phyloP scores from a whole-genome alignment of 257 asterid species.

The Gynochthodes officinalis region DNA sequence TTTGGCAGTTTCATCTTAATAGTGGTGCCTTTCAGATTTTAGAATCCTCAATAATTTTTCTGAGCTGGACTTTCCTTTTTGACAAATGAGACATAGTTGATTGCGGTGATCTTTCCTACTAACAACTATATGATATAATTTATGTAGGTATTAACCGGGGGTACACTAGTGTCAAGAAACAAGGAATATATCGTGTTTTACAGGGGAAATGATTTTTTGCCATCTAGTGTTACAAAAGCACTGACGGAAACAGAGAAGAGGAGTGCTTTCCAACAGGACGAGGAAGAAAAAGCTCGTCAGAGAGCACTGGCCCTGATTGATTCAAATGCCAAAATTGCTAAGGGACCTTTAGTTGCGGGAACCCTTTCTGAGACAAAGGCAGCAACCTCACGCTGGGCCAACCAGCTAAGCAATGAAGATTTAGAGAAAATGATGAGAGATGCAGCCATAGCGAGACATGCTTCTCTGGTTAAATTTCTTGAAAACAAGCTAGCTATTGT shows the following conservation, averaged over 20 bases:
- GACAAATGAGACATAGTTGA: no score
- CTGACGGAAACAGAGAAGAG: constrained; percentile 59
- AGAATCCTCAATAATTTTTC: background rate
- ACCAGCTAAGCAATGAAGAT: constrained; percentile 46
- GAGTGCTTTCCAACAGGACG: constrained; percentile 53
- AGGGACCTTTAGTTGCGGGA: constrained; percentile 77
- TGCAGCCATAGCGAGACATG: constrained; percentile 50
- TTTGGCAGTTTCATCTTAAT: background rate
- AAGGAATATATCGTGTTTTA: constrained; percentile 87
- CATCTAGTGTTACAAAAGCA: constrained; percentile 53
- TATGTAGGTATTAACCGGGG: constrained; percentile 82
- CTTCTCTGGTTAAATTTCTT: constrained; percentile 58
- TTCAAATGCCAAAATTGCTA: constrained; percentile 30
- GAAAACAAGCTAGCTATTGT: constrained; percentile 69
- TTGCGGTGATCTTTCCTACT: background rate
- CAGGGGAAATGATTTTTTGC: constrained; percentile 88
- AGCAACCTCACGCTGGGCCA: constrained; percentile 79
- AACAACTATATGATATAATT: constrained; percentile 9
- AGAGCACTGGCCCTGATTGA: constrained; percentile 44
- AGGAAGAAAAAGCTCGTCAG: constrained; percentile 78
- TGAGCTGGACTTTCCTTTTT: background rate
- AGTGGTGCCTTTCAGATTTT: background rate
- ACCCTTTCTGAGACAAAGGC: constrained; percentile 91
- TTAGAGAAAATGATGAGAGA: constrained; percentile 77
- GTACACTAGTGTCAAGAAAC: constrained; percentile 84